Base-by-base conservation (phyloP, 108 stramenopile genomes). In the Skeletonema marinoi region DNA sequence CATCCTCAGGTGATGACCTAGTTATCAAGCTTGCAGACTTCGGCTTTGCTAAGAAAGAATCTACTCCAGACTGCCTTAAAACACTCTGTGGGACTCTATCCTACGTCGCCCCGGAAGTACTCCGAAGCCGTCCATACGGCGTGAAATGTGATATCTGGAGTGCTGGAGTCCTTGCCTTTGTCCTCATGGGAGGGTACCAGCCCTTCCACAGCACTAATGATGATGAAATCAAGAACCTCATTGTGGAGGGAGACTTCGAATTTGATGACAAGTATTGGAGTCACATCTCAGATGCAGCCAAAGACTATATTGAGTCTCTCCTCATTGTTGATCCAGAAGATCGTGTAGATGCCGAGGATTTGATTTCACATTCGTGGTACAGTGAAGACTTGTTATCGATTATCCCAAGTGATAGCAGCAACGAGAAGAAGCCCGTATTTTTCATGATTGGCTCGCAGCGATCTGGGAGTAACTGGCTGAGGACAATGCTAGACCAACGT, bases 61-160 rank as follows among this genome's bases (percentile, higher is more conserved):
- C 72, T 29, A 63, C 77, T 88, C 39, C 39, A 11, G 7, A 41
- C 7, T 41, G 39, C 10, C 39, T 41, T 41, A 2, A 2, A 41
- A 88, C 91, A 50, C 93, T 95, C 11, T 95, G 97, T 4, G 98
- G 98, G n/a, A 95, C 96, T 12, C 87, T 92, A 6, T 99, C 98
- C 85, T 97, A 96, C 65, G 96, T 98, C 17, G 98, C 98, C 17
- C 99, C 99, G 2, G 98, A 99, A 83, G 97, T 98, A 12, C 74
- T 99, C 63, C 95, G 94, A 85, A 97, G 97, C 70, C 93, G 89
- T 19, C 66, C 78, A 62, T 98, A 98, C 89, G 97, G 96, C 16
- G 89, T 93, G 69, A 90, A 90, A 19, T 98, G 98, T 71, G 98
- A 98, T 69, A 68, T 98, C 39, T 98, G 98, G 98, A 88, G 89